These are phyloP conservation scores for Amanita fuliginea DNA, from an alignment of 768 basidiomycete genomes.

Conservation along the genomic window DNA sequence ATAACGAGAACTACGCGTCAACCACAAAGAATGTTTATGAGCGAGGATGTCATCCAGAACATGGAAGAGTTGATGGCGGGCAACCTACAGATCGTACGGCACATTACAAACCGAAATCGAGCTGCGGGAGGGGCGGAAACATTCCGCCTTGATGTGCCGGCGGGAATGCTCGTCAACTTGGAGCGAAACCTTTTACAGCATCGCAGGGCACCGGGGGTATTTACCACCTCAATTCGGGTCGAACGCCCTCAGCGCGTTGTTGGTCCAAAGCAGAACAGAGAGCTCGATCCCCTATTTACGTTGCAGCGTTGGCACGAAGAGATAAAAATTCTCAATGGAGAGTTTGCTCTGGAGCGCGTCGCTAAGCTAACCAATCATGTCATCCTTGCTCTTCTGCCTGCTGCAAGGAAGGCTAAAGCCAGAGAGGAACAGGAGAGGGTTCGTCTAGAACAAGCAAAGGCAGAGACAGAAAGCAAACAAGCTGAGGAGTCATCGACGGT, in stretches of 20 bases:
- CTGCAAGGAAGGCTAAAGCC: constrained; percentile 48
- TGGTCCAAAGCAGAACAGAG: constrained; percentile 37
- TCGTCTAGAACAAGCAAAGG: constrained; percentile 26
- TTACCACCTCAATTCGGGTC: constrained; percentile 49
- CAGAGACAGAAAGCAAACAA: constrained; percentile 21
- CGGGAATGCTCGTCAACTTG: constrained; percentile 49
- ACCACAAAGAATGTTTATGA: constrained; percentile 42
- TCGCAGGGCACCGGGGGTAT: constrained; percentile 34
- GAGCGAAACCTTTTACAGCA: constrained; percentile 42
- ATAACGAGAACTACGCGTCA: constrained; percentile 42
- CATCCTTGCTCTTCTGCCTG: constrained; percentile 64
- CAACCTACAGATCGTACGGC: constrained; percentile 75
- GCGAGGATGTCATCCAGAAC: constrained; percentile 55
- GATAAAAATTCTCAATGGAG: constrained; percentile 69
- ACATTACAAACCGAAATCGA: constrained; percentile 56
- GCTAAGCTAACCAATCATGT: constrained; percentile 63
- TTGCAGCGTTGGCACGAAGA: constrained; percentile 87
- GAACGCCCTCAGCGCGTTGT: constrained; percentile 39
- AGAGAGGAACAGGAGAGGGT: constrained; percentile 44
- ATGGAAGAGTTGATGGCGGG: constrained; percentile 78
- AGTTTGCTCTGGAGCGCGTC: constrained; percentile 57
- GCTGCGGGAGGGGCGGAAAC: constrained; percentile 47
- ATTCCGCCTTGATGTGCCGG: constrained; percentile 69
- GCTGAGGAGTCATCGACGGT: constrained; percentile 20
- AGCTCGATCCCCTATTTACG: constrained; percentile 73